phyloP scores from a whole-genome alignment of 331 rosid genomes.

The Dryas integrifolia region DNA sequence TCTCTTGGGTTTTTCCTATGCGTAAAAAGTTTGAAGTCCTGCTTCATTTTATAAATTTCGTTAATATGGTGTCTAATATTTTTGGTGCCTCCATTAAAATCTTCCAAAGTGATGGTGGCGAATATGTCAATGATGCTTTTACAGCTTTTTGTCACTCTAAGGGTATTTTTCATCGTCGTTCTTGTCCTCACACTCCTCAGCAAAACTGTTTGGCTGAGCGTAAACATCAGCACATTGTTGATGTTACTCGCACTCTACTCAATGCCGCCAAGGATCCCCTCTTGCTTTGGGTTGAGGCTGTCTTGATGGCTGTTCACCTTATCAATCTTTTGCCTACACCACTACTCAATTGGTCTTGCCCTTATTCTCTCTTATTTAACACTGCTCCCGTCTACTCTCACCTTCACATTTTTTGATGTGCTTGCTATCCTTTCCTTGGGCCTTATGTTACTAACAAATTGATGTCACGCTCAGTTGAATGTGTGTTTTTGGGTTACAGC shows the following conservation, averaged over 20 bases:
- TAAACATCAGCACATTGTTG: not conserved
- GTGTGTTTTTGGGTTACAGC: no score
- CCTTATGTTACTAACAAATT: no score
- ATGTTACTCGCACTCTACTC: not conserved
- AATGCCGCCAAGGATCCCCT: not conserved
- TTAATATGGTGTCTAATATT: not conserved
- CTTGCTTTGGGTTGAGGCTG: not conserved
- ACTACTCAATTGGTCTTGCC: no score
- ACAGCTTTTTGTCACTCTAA: no score
- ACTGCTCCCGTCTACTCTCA: not conserved
- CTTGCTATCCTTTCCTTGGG: not conserved
- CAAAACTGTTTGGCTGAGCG: not conserved
- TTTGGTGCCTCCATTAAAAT: not conserved
- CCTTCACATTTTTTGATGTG: not conserved
- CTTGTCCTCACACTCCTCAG: not conserved
- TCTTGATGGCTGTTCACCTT: not conserved
- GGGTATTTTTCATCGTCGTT: not conserved
- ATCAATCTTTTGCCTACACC: not conserved
- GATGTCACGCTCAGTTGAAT: no score
- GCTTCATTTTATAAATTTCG: not conserved
- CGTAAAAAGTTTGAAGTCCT: not conserved
- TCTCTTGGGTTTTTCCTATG: not conserved
- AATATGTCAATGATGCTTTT: not conserved
- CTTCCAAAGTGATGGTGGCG: not conserved
- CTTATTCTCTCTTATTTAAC: not conserved